phyloP scores from a whole-genome alignment of 2,329 filamentous ascomycete genomes.

The Pestalotiopsis sp. region DNA sequence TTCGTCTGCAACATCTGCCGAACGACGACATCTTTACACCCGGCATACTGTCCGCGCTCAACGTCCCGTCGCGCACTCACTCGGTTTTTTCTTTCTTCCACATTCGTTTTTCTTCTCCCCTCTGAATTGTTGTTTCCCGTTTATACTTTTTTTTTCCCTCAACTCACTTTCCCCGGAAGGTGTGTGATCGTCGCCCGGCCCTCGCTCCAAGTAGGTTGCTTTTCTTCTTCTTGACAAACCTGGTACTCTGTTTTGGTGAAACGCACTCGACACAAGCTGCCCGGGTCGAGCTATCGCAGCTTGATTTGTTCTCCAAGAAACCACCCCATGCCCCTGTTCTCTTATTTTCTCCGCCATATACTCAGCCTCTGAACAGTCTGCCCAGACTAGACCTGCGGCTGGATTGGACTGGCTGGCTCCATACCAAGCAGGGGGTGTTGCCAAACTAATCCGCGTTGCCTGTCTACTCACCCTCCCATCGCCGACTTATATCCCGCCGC shows the following conservation, averaged over 20 bases:
- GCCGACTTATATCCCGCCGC: not conserved
- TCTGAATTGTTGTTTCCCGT: conserved; percentile 2
- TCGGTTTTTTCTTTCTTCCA: not conserved
- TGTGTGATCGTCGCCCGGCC: conserved; percentile 4
- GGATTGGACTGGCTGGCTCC: not conserved
- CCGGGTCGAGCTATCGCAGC: conserved; percentile 22
- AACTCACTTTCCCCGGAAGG: not conserved
- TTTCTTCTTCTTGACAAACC: conserved; percentile 15
- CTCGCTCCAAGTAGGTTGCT: not conserved
- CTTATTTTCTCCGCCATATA: not conserved
- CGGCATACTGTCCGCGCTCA: not conserved
- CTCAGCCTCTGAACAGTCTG: not conserved
- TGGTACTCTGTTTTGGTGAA: conserved; percentile 27
- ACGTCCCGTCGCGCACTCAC: not conserved
- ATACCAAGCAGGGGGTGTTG: not conserved
- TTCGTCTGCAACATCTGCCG: conserved; percentile 2
- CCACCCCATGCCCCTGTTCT: conserved; percentile 17
- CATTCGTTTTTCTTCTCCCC: not conserved
- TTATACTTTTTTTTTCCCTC: conserved; percentile 5
- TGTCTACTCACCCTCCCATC: not conserved
- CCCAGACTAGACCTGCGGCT: not conserved
- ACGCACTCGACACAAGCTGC: conserved; percentile 28
- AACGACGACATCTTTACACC: not conserved
- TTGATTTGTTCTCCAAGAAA: not conserved
- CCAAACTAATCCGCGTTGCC: not conserved